Evolutionary conservation across 441 rosid species (phyloP).

Genomic region (Populus hybrid): DNA sequence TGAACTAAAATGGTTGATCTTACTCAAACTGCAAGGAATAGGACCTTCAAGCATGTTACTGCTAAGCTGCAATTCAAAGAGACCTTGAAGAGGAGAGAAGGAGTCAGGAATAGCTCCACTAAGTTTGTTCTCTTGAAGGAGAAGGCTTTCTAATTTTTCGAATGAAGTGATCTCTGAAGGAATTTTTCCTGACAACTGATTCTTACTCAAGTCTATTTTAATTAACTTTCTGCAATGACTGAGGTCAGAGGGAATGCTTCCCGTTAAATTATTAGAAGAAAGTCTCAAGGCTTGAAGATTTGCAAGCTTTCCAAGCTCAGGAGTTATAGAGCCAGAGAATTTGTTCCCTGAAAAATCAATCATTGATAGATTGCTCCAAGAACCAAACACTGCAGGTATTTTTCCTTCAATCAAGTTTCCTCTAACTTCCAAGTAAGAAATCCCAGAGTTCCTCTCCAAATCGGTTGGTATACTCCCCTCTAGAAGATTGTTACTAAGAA

Average conservation of each 20-base stretch:
- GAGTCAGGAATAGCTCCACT: constrained; percentile 32
- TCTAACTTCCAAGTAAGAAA: constrained; percentile 23
- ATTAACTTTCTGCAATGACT: constrained; percentile 31
- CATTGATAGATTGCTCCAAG: constrained; percentile 34
- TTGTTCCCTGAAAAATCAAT: constrained; percentile 34
- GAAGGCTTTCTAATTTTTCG: constrained; percentile 28
- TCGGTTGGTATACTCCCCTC: constrained; percentile 28
- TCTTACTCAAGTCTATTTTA: constrained; percentile 32
- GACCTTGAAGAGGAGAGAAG: constrained; percentile 26
- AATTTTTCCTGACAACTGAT: constrained; percentile 34
- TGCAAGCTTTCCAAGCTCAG: constrained; percentile 32
- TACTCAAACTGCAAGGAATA: constrained; percentile 39
- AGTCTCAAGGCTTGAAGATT: constrained; percentile 30
- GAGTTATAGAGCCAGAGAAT: constrained; percentile 32
- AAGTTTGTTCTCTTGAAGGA: constrained; percentile 34
- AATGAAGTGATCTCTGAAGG: constrained; percentile 30
- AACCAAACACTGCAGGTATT: constrained; percentile 28
- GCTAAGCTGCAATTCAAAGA: constrained; percentile 36
- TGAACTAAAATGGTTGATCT: constrained; percentile 34
- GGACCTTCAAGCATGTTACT: constrained; percentile 34
- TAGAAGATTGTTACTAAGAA: constrained; percentile 32
- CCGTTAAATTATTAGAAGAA: constrained; percentile 27
- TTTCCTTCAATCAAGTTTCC: constrained; percentile 35
- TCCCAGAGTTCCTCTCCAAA: constrained; percentile 20
- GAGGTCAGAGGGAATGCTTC: constrained; percentile 35